Conservation (phyloP, 352 stramenopile genomes). For the Globisporangium orthogonon region DNA sequence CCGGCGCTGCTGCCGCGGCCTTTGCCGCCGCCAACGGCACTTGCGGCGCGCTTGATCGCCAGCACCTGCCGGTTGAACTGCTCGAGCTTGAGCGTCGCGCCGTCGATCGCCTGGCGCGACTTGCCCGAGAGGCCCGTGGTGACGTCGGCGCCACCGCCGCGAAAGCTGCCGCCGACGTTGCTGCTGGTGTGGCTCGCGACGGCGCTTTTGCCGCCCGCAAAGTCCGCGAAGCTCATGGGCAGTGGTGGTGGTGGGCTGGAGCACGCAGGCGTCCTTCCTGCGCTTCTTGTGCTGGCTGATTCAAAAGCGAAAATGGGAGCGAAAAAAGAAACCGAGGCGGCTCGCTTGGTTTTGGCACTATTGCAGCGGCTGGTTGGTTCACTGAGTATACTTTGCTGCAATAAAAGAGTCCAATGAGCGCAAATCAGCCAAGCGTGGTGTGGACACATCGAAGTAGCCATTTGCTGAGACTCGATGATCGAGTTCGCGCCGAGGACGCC, state of each 20-base stretch:
- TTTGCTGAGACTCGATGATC: too few relatives aligned
- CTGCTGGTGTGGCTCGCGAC: constrained; percentile 1
- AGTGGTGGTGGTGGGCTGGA: too few relatives aligned
- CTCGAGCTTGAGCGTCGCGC: constrained; percentile 68
- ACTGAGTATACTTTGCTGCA: too few relatives aligned
- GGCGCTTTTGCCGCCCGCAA: constrained; percentile 20
- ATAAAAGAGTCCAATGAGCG: too few relatives aligned
- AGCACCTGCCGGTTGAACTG: constrained; percentile 81
- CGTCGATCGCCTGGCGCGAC: constrained; percentile 55
- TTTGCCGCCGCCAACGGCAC: constrained; percentile 3
- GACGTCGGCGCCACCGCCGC: constrained; percentile 3
- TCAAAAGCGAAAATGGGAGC: too few relatives aligned
- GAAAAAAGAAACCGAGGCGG: too few relatives aligned
- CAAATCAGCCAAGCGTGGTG: too few relatives aligned
- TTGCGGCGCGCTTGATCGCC: constrained; percentile 62
- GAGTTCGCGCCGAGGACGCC: too few relatives aligned
- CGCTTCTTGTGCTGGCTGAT: too few relatives aligned
- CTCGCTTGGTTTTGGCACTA: too few relatives aligned
- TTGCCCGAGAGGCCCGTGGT: constrained; percentile 19
- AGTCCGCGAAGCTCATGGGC: constrained; percentile 63
- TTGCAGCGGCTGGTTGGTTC: not conserved
- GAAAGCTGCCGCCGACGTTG: constrained; percentile 7
- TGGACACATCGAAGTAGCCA: too few relatives aligned
- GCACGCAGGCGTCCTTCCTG: too few relatives aligned
- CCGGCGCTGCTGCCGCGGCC: constrained; percentile 4